A percentile compares a stretch with the other conserved stretches of the same genome.
phyloP scores from a whole-genome alignment of 768 basidiomycete genomes.

The Sutorius australiensis region DNA sequence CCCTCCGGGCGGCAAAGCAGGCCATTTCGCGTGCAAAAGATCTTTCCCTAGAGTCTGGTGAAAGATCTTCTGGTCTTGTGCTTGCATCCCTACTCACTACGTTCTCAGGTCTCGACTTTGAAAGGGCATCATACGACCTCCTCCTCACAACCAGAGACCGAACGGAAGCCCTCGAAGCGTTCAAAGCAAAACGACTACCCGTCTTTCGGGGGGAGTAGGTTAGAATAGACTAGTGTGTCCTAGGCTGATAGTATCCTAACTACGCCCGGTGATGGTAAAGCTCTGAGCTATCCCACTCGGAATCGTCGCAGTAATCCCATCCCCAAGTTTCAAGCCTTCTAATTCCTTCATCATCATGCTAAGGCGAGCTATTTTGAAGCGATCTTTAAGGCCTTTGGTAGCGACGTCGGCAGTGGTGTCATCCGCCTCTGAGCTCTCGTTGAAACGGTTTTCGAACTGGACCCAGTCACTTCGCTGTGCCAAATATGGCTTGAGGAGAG shows the following conservation, averaged over 20 bases:
- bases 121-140: constrained; percentile 79
- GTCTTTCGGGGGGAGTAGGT: constrained; percentile 74
- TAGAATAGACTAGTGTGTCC: neutral
- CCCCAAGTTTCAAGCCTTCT: constrained; percentile 59
- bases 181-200: constrained; percentile 77
- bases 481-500: constrained; percentile 85
- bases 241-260: constrained; percentile 31
- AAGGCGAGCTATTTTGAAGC: constrained; percentile 62
- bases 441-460: constrained; percentile 78
- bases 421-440: constrained; percentile 47
- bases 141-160: constrained; percentile 75
- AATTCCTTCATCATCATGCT: constrained; percentile 88
- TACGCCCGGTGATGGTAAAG: constrained; percentile 46
- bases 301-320: constrained; percentile 57
- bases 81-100: neutral
- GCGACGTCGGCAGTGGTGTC: constrained; percentile 39
- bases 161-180: constrained; percentile 79
- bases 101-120: constrained; percentile 79
- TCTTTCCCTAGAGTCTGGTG: constrained; percentile 72
- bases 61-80: neutral
- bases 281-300: constrained; percentile 54
- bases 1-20: constrained; percentile 83
- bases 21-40: constrained; percentile 80
- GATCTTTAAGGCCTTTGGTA: constrained; percentile 50
- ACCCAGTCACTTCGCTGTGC: constrained; percentile 89